Base-by-base conservation (phyloP, 1,139 yeast species). In the Geotrichum cucujoidarum region DNA sequence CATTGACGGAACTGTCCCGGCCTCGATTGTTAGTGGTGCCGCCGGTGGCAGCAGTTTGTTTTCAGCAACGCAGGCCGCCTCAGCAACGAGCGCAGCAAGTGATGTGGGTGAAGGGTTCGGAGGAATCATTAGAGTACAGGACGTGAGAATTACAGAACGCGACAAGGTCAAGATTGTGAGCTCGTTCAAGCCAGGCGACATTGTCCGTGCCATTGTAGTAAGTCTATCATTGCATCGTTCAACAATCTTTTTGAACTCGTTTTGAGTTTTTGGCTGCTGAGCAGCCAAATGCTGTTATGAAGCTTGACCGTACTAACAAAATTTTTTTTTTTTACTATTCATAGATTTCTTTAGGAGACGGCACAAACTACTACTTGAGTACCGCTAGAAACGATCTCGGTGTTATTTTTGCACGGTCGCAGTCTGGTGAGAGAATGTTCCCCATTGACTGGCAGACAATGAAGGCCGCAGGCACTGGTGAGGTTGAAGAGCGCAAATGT, bases 381-480 rank as follows among this genome's bases (percentile, higher is more conserved):
- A 94, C 98, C 0, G 95, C 97, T 2, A 74, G 83, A 56, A 88
- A 92, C 65, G 96, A 92, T 59, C 72, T 90, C 45, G 99, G 99
- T 1, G 98, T 92, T 2, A 81, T 94, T 1, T 86, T 90, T 65
- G 97, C 98, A 79, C 52, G 89, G 10, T 58, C 66, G 4, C 56
- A 56, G 3, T 78, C 83, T 8, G 97, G 96, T 1, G 81, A 78
- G 43, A 70, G 83, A 53, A 81, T 94, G 92, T 84, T 81, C 59
- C 95, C 98, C 2, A 67, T 89, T 33, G 97, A 92, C 67, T 94
- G 98, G 97, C 90, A 89, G 66, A 85, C 89, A 10, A 92, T 94
- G 97, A 76, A 84, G 42, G 81, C 87, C 55, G 80, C 82, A 3
- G 71, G 69, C 37, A 80, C 89, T 3, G 97, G 97, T 1, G 76